These are phyloP conservation scores for Podospora australis DNA, from an alignment of 495 filamentous ascomycete genomes.

Conservation along the genomic window DNA sequence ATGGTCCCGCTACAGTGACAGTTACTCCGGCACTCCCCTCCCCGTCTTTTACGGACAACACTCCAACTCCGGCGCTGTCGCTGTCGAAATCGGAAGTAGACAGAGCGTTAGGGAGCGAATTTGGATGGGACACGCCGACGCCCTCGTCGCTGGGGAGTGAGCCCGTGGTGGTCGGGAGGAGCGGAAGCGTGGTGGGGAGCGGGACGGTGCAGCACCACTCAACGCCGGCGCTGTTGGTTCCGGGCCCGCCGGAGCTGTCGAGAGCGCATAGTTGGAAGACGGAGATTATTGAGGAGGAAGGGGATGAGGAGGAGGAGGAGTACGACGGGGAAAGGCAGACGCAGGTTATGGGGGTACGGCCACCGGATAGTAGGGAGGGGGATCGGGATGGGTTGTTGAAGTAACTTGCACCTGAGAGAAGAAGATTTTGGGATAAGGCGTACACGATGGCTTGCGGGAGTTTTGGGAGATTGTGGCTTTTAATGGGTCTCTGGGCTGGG, in stretches of 20 bases:
- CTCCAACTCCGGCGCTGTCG: too few relatives aligned
- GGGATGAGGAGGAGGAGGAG: slow-evolving; percentile 7
- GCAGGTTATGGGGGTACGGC: slow-evolving; percentile 1
- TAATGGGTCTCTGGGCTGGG: too few relatives aligned
- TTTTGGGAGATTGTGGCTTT: too few relatives aligned
- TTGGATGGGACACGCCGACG: slow-evolving; percentile 40
- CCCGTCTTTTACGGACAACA: too few relatives aligned
- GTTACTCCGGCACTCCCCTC: slow-evolving; percentile 9
- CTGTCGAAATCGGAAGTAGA: slow-evolving; percentile 29
- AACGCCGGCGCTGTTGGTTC: not conserved
- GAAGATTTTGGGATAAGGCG: not conserved
- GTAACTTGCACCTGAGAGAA: too few relatives aligned
- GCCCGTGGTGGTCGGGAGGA: slow-evolving; percentile 18
- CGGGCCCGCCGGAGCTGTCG: too few relatives aligned
- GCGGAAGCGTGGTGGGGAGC: slow-evolving; percentile 11
- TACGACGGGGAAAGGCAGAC: slow-evolving; percentile 9
- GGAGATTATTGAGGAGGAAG: slow-evolving; percentile 13
- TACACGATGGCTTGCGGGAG: too few relatives aligned
- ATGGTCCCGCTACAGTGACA: too few relatives aligned
- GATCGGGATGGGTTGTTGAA: slow-evolving; percentile 12
- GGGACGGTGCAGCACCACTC: not conserved
- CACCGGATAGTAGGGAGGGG: slow-evolving; percentile 4
- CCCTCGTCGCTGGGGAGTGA: too few relatives aligned
- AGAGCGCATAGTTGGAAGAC: slow-evolving; percentile 20
- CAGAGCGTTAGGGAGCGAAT: slow-evolving; percentile 31